Evolutionary conservation across 1,139 yeast genomes (phyloP).

Genomic region (Candida tropicalis): DNA sequence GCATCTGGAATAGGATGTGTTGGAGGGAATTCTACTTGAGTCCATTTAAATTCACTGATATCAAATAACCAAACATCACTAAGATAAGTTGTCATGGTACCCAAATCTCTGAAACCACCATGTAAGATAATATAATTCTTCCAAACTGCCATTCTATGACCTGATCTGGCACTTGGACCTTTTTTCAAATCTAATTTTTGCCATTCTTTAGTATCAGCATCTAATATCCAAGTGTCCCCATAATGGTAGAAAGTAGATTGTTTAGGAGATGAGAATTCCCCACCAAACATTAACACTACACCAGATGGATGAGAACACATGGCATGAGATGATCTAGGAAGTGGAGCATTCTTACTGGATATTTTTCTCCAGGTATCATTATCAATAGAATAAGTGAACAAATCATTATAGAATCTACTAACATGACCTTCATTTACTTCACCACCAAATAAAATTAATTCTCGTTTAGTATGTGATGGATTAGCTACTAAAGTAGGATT

Average conservation of each 20-base stretch:
- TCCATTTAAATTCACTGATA: conserved; percentile 87
- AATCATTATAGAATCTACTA: conserved; percentile 78
- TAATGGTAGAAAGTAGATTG: conserved; percentile 95
- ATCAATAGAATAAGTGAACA: conserved; percentile 72
- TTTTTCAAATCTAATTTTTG: conserved; percentile 74
- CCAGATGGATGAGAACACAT: conserved; percentile 95
- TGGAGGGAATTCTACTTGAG: conserved; percentile 82
- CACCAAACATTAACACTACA: conserved; percentile 83
- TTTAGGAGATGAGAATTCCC: conserved; percentile 95
- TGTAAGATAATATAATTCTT: conserved; percentile 81
- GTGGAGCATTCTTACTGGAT: conserved; percentile 82
- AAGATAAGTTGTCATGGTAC: conserved; percentile 78
- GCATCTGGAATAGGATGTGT: conserved; percentile 86
- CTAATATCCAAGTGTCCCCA: conserved; percentile 94
- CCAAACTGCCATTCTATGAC: conserved; percentile 91
- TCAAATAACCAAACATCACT: conserved; percentile 93
- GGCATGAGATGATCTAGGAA: conserved; percentile 92
- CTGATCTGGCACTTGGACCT: conserved; percentile 83
- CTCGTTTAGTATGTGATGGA: conserved; percentile 76
- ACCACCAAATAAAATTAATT: conserved; percentile 87
- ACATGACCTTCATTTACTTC: conserved; percentile 61
- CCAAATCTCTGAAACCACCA: conserved; percentile 94
- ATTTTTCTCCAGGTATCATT: conserved; percentile 81
- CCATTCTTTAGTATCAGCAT: conserved; percentile 87
- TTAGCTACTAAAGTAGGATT: conserved; percentile 77